Base-by-base conservation (phyloP, 371 early-diverging fungal species). In the Syncephalastrum contaminatum region DNA sequence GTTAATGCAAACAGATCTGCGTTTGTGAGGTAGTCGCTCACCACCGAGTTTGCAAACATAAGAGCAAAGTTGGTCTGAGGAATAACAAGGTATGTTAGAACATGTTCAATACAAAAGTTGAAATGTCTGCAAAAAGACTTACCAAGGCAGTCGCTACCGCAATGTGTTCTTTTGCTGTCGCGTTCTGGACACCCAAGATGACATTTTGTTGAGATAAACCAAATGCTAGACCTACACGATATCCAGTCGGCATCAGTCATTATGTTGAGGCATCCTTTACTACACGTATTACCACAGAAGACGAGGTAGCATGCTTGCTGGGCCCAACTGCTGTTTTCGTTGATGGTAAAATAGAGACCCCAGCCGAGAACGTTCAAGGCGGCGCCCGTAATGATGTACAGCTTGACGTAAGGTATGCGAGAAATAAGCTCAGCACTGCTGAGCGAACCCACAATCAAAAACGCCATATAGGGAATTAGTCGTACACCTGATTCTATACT, bases 181-280 rank as follows among this genome's bases (percentile, higher is more conserved):
- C 52, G 1, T 79, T 70, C 64, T 88, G 90, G 3, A 73, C 75
- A 0, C 74, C 79, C 6, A 88, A 68, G 20, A 85, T 72, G 40
- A 64, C 62, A 27, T 82, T 82, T 64, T 89, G 88, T 60, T 86
- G 77, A 14, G 78, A 73, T 20, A 85, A 49, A 16, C 89, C 89
- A 20, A 85, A 63, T 21, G 87, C 87, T 4, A 83, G 62, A 51
- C 55, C 56, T 55, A 42, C 24, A 4, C 56, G 6, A 10, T 12
- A 30, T 30, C 10, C 36, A 0, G 25, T 10, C 36, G 10, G 10
- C 5, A 30, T 30, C 12, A 30, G 10, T 8, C 10, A 10, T 12
- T 8, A 2, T 30, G 36, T 12, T 30, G 10, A 30, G 10, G 7
- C 10, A 30, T 10, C 36, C 4, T 7, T 2, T 8, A 12, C 41